Conservation (phyloP, 441 rosid species). For the Arabidopsis hybrid region DNA sequence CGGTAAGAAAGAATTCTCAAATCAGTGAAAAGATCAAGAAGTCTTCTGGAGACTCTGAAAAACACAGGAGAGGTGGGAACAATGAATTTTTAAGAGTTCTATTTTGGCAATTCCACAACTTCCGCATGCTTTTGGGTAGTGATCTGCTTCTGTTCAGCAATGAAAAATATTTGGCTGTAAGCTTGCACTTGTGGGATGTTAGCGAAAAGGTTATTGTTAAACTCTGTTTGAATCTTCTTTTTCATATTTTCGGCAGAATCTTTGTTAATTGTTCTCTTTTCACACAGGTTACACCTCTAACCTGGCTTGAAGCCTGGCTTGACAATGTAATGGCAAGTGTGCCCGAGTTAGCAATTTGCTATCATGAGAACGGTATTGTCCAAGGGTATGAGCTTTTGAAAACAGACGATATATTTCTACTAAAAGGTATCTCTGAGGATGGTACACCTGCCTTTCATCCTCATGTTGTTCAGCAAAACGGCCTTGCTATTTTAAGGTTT, state of each 20-base stretch:
- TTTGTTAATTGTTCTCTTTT: constrained; percentile 24
- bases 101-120: constrained; percentile 98
- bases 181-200: constrained; percentile 94
- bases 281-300: constrained; percentile 80
- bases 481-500: constrained; percentile 89
- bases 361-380: constrained; percentile 91
- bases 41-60: constrained; percentile 79
- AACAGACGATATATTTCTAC: constrained; percentile 88
- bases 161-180: constrained; percentile 90
- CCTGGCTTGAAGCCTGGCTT: constrained; percentile 99
- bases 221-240: constrained; percentile 20
- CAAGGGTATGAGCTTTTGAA: constrained; percentile 94
- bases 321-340: constrained; percentile 98
- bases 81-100: constrained; percentile 85
- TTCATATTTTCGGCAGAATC: neutral
- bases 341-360: constrained; percentile 96
- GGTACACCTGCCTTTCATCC: constrained; percentile 97
- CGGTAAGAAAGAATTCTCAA: constrained; percentile 63
- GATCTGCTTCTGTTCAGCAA: constrained; percentile 94
- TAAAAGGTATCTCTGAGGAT: constrained; percentile 91
- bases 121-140: constrained; percentile 94
- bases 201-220: constrained; percentile 68
- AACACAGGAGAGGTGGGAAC: constrained; percentile 67
- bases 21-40: constrained; percentile 82
- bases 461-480: constrained; percentile 94